These are phyloP conservation scores for Phlebopus sp. DNA, from an alignment of 1,284 basidiomycete genomes.

Conservation along the genomic window DNA sequence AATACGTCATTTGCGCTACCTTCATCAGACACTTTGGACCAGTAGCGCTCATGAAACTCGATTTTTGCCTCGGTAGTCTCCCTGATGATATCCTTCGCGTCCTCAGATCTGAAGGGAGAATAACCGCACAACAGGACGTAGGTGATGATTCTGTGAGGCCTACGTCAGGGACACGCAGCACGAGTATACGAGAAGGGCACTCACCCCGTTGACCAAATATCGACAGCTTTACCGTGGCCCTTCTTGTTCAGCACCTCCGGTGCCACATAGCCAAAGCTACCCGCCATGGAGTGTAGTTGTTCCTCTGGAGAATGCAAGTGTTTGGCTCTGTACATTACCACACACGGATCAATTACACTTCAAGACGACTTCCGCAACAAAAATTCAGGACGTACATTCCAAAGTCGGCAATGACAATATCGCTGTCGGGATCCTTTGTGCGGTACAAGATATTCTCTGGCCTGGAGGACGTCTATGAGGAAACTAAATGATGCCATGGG, in stretches of 20 bases:
- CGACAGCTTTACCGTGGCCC: slow-evolving; percentile 90
- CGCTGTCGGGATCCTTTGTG: slow-evolving; percentile 67
- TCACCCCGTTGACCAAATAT: slow-evolving; percentile 91
- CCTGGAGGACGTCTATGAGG: slow-evolving; percentile 35
- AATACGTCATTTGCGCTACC: slow-evolving; percentile 39
- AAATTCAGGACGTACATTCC: slow-evolving; percentile 70
- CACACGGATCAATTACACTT: slow-evolving; percentile 1
- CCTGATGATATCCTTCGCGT: slow-evolving; percentile 70
- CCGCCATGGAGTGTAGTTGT: slow-evolving; percentile 79
- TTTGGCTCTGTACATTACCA: slow-evolving; percentile 76
- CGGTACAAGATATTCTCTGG: slow-evolving; percentile 95
- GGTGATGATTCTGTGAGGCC: slow-evolving; percentile 72
- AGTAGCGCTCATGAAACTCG: slow-evolving; percentile 91
- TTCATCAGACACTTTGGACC: slow-evolving; percentile 82
- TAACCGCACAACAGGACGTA: slow-evolving; percentile 93
- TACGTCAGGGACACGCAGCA: slow-evolving; percentile 4
- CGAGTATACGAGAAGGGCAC: slow-evolving; percentile 21
- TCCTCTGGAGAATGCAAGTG: slow-evolving; percentile 79
- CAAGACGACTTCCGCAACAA: not conserved
- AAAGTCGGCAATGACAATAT: slow-evolving; percentile 93
- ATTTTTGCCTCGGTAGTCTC: slow-evolving; percentile 85
- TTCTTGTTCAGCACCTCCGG: slow-evolving; percentile 85
- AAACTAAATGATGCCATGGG: not conserved
- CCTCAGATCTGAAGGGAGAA: slow-evolving; percentile 87
- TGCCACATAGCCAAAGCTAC: slow-evolving; percentile 92